Base-by-base conservation (phyloP, 179 eudicot species). In the Gypsophila paniculata region DNA sequence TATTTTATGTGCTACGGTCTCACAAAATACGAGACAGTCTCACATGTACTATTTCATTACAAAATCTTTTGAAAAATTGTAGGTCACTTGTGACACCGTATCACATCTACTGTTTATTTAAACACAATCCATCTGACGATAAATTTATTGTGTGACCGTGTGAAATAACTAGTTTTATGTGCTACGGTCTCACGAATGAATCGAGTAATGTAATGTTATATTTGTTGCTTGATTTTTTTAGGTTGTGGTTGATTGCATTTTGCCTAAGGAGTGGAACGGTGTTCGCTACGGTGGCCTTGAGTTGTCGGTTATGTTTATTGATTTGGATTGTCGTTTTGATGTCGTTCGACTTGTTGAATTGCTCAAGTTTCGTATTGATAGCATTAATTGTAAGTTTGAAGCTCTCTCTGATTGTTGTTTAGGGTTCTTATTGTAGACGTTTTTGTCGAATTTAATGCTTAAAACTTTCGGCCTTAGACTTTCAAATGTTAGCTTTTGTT, bases 271-370 rank as follows among this genome's bases (percentile, higher is more conserved):
- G 79, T 88, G 93, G 91, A 88, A 86, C 3, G 96, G 90, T 21
- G 90, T 88, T 65, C 69, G 79, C 46, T 89, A 89, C 71, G 95
- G 95, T 59, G 98, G 98, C 15, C 79, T 83, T 74, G 96, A 83
- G 80, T 82, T 75, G 49, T 68, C 82, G 15, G 93, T 86, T 22
- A 76, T 89, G 76, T 93, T 82, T 67, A 60, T 93, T 72, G 96
- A 93, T 81, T 83, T 93, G 89, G 96, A 93, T 76, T 93, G 98
- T 76, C 96, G 98, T 52, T 86, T 91, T 48, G 96, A 93, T 73
- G 71, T 87, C 63, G 75, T 78, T 53, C 86, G 89, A 21, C 79
- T 93, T 79, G 63, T 84, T 9, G 86, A 83, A 42, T 63, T 80
- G 23, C 76, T 93, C 21, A 84, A 78, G 79, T 75, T 78, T 72